These are phyloP conservation scores for Brassica incana DNA, from an alignment of 345 rosid genomes.

Conservation along the genomic window DNA sequence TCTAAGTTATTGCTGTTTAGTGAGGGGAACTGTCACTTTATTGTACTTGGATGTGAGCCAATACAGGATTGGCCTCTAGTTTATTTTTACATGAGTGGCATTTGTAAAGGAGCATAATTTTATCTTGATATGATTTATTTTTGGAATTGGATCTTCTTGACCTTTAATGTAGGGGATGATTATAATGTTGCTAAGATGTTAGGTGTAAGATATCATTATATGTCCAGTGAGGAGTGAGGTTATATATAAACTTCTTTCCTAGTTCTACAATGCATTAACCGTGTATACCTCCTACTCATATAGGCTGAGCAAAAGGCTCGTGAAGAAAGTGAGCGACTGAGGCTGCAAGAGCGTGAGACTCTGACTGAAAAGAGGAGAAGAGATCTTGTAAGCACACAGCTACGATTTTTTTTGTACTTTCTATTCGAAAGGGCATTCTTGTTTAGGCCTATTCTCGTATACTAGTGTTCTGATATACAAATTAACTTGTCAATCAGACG, in stretches of 20 bases:
- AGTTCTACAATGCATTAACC: background rate
- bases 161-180: background rate
- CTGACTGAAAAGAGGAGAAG: constrained; percentile 79
- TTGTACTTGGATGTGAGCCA: constrained; percentile 12
- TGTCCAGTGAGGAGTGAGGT: background rate
- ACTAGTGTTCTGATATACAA: constrained; percentile 24
- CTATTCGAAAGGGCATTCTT: background rate
- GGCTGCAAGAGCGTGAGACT: constrained; percentile 86
- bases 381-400: constrained; percentile 72
- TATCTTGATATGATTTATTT: background rate
- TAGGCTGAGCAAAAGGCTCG: constrained; percentile 93
- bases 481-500: constrained; percentile 45
- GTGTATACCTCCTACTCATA: background rate
- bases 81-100: background rate
- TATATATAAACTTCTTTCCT: background rate
- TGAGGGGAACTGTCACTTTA: background rate
- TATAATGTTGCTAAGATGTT: background rate
- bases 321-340: constrained; percentile 87
- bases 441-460: background rate
- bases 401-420: background rate
- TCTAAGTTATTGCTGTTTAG: background rate
- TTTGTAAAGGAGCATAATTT: background rate
- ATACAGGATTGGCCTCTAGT: background rate
- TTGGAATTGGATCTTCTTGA: background rate
- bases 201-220: constrained; percentile 4